Conservation (phyloP, 2,329 filamentous ascomycete genomes). For the Pseudogymnoascus pannorum region DNA sequence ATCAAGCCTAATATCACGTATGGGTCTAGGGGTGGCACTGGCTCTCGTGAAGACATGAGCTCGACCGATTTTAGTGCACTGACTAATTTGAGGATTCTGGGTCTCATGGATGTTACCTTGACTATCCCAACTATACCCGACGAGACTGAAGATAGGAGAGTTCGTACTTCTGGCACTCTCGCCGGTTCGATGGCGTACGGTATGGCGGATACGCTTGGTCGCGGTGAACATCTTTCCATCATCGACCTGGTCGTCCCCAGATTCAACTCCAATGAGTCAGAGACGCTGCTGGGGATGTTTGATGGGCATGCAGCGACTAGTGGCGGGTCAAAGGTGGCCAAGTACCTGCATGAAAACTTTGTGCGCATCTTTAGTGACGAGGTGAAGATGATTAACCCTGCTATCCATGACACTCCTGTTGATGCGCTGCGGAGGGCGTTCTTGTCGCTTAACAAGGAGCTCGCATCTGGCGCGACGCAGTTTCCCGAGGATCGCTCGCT, state of each 20-base stretch:
- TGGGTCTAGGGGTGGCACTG: conserved; percentile 68
- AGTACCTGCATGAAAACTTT: conserved; percentile 95
- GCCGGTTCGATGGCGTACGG: conserved; percentile 89
- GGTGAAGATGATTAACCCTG: conserved; percentile 62
- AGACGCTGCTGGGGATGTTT: conserved; percentile 89
- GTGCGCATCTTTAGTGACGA: conserved; percentile 76
- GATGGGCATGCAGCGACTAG: conserved; percentile 86
- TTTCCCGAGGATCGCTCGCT: conserved; percentile 66
- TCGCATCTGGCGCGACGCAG: conserved; percentile 77
- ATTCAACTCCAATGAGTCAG: conserved; percentile 82
- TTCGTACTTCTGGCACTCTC: conserved; percentile 91
- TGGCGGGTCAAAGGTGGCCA: conserved; percentile 90
- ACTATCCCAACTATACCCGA: conserved; percentile 91
- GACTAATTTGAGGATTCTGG: conserved; percentile 75
- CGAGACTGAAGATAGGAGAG: conserved; percentile 87
- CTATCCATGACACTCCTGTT: conserved; percentile 64
- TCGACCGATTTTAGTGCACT: conserved; percentile 80
- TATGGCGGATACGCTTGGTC: conserved; percentile 92
- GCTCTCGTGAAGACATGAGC: conserved; percentile 53
- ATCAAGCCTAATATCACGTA: conserved; percentile 69
- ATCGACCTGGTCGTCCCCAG: conserved; percentile 92
- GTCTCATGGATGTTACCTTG: conserved; percentile 95
- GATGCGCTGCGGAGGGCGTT: conserved; percentile 86
- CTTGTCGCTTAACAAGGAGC: conserved; percentile 83
- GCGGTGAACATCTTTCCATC: conserved; percentile 89